Evolutionary conservation across 805 yeast species (phyloP).

Genomic region (Candida namnaoensis): DNA sequence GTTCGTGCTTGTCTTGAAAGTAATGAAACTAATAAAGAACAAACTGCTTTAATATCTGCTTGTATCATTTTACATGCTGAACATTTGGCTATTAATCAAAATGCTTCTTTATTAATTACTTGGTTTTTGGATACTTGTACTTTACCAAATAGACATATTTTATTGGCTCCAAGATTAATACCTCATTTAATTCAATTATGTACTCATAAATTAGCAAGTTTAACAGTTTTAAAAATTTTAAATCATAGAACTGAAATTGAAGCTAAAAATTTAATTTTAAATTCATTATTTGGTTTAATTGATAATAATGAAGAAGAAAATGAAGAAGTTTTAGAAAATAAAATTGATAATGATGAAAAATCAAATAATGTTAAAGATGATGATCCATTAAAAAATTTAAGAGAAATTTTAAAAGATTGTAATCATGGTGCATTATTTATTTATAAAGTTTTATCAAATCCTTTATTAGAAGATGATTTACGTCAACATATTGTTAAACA

Average conservation of each 20-base stretch:
- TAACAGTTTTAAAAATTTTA: conserved; percentile 72
- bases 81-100: conserved; percentile 71
- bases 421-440: conserved; percentile 70
- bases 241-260: conserved; percentile 56
- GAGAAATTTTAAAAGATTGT: conserved; percentile 55
- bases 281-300: conserved; percentile 53
- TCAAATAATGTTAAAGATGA: background rate
- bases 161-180: conserved; percentile 54
- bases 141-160: conserved; percentile 52
- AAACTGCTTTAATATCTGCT: conserved; percentile 63
- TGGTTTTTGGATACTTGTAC: conserved; percentile 90
- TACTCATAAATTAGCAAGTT: conserved; percentile 76
- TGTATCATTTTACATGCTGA: conserved; percentile 73
- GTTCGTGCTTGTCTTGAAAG: conserved; percentile 89
- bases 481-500: conserved; percentile 52
- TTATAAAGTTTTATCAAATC: conserved; percentile 70
- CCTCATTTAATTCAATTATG: conserved; percentile 58
- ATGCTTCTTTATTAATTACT: conserved; percentile 83
- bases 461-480: conserved; percentile 47
- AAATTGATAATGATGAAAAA: conserved; percentile 3
- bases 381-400: conserved; percentile 40
- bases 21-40: conserved; percentile 56
- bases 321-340: too few relatives aligned
- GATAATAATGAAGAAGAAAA: conserved; percentile 1
- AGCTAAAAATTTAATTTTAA: conserved; percentile 56